phyloP scores from a whole-genome alignment of 345 rosid species.

The Brassica cretica region DNA sequence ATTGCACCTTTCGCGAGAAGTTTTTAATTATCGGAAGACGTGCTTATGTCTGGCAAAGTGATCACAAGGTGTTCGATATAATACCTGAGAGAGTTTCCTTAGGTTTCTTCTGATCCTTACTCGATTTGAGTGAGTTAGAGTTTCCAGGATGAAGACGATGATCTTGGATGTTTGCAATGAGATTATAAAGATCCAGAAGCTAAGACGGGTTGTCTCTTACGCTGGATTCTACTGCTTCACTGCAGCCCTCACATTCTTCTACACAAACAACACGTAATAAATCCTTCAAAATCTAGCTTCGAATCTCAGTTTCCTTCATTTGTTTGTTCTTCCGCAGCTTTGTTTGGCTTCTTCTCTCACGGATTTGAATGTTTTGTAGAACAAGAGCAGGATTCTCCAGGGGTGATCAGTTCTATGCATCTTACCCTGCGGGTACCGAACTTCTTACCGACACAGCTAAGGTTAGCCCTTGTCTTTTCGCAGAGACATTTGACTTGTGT shows the following conservation, averaged over 20 bases:
- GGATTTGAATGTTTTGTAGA: constrained; percentile 40
- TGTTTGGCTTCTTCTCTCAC: background rate
- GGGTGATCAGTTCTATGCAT: constrained; percentile 84
- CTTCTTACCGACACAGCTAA: constrained; percentile 76
- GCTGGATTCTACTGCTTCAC: constrained; percentile 70
- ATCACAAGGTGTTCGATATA: constrained; percentile 21
- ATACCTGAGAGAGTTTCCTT: constrained; percentile 14
- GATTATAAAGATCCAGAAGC: constrained; percentile 77
- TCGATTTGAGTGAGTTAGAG: background rate
- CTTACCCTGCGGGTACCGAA: constrained; percentile 95
- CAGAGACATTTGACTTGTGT: background rate
- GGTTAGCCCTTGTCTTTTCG: constrained; percentile 37
- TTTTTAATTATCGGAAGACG: background rate
- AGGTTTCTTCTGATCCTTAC: background rate
- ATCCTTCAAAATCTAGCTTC: background rate
- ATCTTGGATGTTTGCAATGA: constrained; percentile 49
- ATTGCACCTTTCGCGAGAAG: background rate
- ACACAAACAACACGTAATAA: constrained; percentile 78
- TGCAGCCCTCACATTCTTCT: constrained; percentile 59
- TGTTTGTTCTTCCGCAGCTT: background rate
- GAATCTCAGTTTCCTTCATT: background rate
- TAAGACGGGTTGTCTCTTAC: constrained; percentile 69
- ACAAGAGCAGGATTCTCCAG: constrained; percentile 89
- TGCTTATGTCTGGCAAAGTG: background rate
- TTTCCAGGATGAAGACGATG: constrained; percentile 27